Conservation (phyloP, 1,284 basidiomycete species). For the Naganishia albida region DNA sequence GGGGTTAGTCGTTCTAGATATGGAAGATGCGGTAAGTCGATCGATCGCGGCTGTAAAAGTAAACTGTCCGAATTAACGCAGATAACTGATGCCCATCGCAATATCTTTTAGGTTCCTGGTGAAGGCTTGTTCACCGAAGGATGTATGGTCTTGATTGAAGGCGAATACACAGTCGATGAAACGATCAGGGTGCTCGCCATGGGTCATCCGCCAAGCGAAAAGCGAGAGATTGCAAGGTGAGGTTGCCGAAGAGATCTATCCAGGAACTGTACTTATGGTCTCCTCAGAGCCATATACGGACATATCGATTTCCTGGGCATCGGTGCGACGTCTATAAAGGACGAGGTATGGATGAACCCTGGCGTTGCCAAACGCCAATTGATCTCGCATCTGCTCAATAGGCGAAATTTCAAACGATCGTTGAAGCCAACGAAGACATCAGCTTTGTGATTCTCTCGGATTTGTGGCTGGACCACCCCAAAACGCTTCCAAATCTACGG, state of each 20-base stretch:
- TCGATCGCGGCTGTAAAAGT: conserved; percentile 21
- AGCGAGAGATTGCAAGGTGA: conserved; percentile 74
- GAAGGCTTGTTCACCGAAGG: conserved; percentile 98
- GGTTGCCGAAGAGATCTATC: conserved; percentile 35
- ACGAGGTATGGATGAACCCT: conserved; percentile 68
- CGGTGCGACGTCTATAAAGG: conserved; percentile 84
- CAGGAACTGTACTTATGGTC: not conserved
- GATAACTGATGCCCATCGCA: not conserved
- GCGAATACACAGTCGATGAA: conserved; percentile 91
- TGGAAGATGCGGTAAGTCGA: conserved; percentile 73
- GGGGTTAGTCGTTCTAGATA: conserved; percentile 84
- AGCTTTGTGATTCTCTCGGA: conserved; percentile 95
- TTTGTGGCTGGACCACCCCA: conserved; percentile 71
- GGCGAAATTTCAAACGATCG: conserved; percentile 50
- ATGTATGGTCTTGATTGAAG: conserved; percentile 90
- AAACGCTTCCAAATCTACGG: conserved; percentile 74
- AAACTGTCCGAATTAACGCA: conserved; percentile 25
- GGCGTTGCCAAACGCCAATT: conserved; percentile 6
- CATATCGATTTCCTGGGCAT: conserved; percentile 94
- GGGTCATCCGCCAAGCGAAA: conserved; percentile 94
- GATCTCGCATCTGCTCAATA: conserved; percentile 18
- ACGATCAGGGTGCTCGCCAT: conserved; percentile 87
- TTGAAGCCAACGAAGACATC: conserved; percentile 60
- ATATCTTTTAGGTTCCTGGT: conserved; percentile 71
- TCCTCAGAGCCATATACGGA: conserved; percentile 76